Base-by-base conservation (phyloP, 441 rosid species). In the Populus hybrid region DNA sequence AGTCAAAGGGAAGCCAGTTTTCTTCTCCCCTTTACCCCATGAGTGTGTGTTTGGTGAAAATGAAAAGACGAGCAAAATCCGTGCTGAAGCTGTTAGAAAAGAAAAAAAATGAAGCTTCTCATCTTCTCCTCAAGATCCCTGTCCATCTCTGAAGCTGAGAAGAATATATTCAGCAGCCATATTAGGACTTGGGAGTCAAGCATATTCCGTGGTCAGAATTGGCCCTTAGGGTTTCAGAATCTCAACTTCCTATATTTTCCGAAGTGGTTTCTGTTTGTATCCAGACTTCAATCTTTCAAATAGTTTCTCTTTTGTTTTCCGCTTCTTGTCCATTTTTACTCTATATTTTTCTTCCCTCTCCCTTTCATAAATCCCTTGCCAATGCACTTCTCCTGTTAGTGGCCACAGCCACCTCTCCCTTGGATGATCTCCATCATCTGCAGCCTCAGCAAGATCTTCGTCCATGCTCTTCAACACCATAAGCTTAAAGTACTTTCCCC, bases 321-420 rank as follows among this genome's bases (percentile, higher is more conserved):
- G 90, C 86, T 97, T 97, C 88, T 94, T 97, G 72, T 94, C 97
- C 99, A 97, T 97, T 87, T 97, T 97, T 74, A 84, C 72, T 83
- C 99, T 75, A 61, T 97, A 97, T 82, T 94, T 92, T 83, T 92
- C 93, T 85, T 92, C 99, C 68, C 98, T 92, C 81, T 94, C 99
- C 79, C 97, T 89, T 64, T 97, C 99, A 18, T 97, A 94, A 61
- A 94, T 85, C 75, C 99, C 99, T 85, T 90, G 96, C 99, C 99
- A 97, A 69, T 94, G 99, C 72, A 97, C 91, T 88, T 97, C 99
- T 4, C 99, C 99, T 0, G 95, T 97, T 74, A 87, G 79, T 10
- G 99, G 99, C 99, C 99, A 97, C 75, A 97, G 61, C 99, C 99
- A 97, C 72, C 61, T 3, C n/a, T n/a, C n/a, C n/a, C n/a, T n/a